Conservation (phyloP, 1,284 basidiomycete genomes). For the Moesziomyces globuligerus region DNA sequence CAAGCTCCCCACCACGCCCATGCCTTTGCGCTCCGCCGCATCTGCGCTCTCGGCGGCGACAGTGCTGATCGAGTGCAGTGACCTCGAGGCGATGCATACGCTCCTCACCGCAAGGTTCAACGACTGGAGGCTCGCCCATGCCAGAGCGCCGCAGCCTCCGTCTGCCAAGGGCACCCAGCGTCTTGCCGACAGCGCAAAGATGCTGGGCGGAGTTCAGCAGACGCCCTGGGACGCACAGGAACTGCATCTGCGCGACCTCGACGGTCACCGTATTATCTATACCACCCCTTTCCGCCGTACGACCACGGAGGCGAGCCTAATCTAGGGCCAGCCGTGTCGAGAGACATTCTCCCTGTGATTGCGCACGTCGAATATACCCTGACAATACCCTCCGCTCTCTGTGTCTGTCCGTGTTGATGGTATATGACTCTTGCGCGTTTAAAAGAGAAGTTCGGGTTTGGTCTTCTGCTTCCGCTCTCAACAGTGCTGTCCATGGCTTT, state of each 20-base stretch:
- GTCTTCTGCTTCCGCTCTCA: too few species aligned
- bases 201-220: slow-evolving; percentile 33
- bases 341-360: neutral
- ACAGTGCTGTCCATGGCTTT: neutral
- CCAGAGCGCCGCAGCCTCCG: slow-evolving; percentile 5
- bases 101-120: slow-evolving; percentile 29
- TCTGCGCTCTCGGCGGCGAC: slow-evolving; percentile 17
- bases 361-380: slow-evolving; percentile 23
- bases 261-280: slow-evolving; percentile 45
- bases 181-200: slow-evolving; percentile 8
- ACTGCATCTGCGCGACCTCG: slow-evolving; percentile 40
- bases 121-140: slow-evolving; percentile 25
- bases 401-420: neutral
- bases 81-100: slow-evolving; percentile 29
- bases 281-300: slow-evolving; percentile 29
- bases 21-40: slow-evolving; percentile 12
- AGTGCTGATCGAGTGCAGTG: slow-evolving; percentile 28
- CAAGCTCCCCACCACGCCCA: slow-evolving; percentile 11
- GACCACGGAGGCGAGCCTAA: slow-evolving; percentile 7
- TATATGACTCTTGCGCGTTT: neutral
- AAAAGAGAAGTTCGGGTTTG: neutral
- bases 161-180: neutral
- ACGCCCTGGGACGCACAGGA: slow-evolving; percentile 46
- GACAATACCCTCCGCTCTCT: slow-evolving; percentile 25
- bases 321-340: slow-evolving; percentile 3